Base-by-base conservation (phyloP, 129 eudicot species). In the Ambrosia artemisiifolia region DNA sequence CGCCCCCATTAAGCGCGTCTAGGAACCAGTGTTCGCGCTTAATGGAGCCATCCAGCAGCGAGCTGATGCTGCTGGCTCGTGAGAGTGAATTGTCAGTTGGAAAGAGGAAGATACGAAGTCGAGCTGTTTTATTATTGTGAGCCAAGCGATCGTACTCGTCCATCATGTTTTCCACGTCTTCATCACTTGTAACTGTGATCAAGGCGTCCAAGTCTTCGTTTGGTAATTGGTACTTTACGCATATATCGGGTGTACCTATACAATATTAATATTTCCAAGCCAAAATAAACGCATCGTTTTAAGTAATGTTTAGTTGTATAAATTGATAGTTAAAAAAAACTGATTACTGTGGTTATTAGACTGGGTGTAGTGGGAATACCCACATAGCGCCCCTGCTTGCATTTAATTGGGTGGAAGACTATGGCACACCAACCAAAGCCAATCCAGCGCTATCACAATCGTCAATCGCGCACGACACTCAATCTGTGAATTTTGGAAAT, bases 141-240 rank as follows among this genome's bases (percentile, higher is more conserved):
- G 79, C 72, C 68, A 89, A 74, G 28, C 98, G 89, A 71, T 93
- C 98, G 55, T 79, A 89, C 71, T 93, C 98, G 4, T 93, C 98
- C 87, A 93, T 76, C 98, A 93, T 93, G 80, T 93, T 93, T 71
- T 93, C 98, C 38, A 93, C 85, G 75, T 93, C 98, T 69, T 93
- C 98, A 24, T 93, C 98, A 7, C 82, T 61, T 0, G 90, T 85
- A 65, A 93, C 88, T 28, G 96, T 87, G 32, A 93, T 89, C 6
- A 93, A 75, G 7, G 98, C 92, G 64, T 93, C 98, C 6, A 93
- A 84, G 42, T 93, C 98, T 64, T 93, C 98, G 75, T 84, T 89
- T 10, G 96, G 98, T 55, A 93, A 84, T 82, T 93, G 98, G 83
- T 93, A 93, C 90, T 93, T 93, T 43, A 93, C 75, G 77, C 83